phyloP scores from a whole-genome alignment of 2,329 filamentous ascomycete genomes.

The Malbranchea zuffiana region DNA sequence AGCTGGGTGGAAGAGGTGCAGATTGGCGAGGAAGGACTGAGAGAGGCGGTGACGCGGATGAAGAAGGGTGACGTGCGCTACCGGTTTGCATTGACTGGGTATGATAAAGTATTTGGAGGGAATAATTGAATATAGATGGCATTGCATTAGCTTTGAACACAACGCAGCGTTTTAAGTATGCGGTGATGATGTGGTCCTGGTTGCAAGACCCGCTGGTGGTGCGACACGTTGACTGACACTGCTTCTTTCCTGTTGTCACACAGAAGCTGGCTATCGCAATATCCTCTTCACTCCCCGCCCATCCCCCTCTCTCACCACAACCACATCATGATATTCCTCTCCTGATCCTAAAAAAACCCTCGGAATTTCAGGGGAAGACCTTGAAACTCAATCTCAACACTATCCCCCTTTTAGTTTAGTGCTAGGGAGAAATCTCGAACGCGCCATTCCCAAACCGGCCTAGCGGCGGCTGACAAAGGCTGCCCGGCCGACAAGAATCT shows the following conservation, averaged over 20 bases:
- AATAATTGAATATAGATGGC: too few relatives aligned
- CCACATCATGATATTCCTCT: too few relatives aligned
- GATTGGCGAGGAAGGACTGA: slow-evolving; percentile 59
- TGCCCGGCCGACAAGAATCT: too few relatives aligned
- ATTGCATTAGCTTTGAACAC: too few relatives aligned
- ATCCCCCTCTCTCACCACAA: neutral
- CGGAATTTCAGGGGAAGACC: too few relatives aligned
- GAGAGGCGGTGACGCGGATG: slow-evolving; percentile 58
- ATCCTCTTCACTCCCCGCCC: neutral
- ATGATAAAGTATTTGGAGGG: slow-evolving; percentile 27
- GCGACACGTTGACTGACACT: neutral
- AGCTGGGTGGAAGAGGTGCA: slow-evolving; percentile 61
- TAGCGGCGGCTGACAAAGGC: slow-evolving; percentile 2
- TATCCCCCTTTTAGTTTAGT: slow-evolving; percentile 1
- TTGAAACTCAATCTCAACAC: too few relatives aligned
- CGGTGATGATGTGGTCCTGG: too few relatives aligned
- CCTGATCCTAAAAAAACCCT: too few relatives aligned
- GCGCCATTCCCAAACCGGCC: neutral
- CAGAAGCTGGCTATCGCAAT: neutral
- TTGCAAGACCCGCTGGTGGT: neutral
- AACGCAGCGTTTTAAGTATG: too few relatives aligned
- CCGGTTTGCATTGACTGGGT: slow-evolving; percentile 54
- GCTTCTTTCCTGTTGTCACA: neutral
- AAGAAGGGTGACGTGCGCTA: slow-evolving; percentile 62
- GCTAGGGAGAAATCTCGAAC: neutral